Evolutionary conservation across 2,329 filamentous ascomycete species (phyloP).

Genomic region (Didymella keratinophila): DNA sequence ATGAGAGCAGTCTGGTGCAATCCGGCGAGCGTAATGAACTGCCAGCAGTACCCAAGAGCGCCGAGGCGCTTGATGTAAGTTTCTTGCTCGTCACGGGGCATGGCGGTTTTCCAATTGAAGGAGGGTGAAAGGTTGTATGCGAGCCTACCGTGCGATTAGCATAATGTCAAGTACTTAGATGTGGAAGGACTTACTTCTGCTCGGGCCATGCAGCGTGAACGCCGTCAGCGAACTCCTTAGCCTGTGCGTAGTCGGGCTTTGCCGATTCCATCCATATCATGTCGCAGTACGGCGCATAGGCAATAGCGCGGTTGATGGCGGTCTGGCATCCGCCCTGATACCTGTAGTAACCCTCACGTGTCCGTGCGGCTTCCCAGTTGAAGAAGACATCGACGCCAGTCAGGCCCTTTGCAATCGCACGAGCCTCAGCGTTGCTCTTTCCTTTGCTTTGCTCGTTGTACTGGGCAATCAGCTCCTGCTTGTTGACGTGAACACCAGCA

Average conservation of each 20-base stretch:
- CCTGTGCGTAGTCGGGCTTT: conserved; percentile 88
- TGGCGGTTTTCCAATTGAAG: conserved; percentile 99
- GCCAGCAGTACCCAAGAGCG: conserved; percentile 94
- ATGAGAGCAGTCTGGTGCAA: conserved; percentile 95
- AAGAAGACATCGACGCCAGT: conserved; percentile 86
- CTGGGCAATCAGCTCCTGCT: conserved; percentile 69
- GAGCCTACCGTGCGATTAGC: conserved; percentile 64
- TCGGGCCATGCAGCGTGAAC: conserved; percentile 95
- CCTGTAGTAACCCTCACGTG: conserved; percentile 93
- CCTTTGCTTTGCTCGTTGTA: conserved; percentile 76
- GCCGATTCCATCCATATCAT: conserved; percentile 99
- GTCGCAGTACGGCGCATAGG: conserved; percentile 92
- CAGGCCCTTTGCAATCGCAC: conserved; percentile 78
- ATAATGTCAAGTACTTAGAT: not conserved
- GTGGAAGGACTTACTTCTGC: conserved; percentile 75
- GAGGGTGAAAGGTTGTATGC: conserved; percentile 98
- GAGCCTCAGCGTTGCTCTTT: conserved; percentile 84
- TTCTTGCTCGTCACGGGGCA: conserved; percentile 90
- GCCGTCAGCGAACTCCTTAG: conserved; percentile 89
- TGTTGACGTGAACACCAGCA: conserved; percentile 70
- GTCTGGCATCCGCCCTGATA: conserved; percentile 91
- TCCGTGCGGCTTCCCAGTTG: conserved; percentile 94
- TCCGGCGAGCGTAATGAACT: conserved; percentile 99
- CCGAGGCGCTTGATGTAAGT: conserved; percentile 95
- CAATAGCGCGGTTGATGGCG: conserved; percentile 87